Percentiles rank a stretch among this genome's conserved stretches.
phyloP scores from a whole-genome alignment of 2,329 filamentous ascomycete species.

The Phyllosticta capitalensis region DNA sequence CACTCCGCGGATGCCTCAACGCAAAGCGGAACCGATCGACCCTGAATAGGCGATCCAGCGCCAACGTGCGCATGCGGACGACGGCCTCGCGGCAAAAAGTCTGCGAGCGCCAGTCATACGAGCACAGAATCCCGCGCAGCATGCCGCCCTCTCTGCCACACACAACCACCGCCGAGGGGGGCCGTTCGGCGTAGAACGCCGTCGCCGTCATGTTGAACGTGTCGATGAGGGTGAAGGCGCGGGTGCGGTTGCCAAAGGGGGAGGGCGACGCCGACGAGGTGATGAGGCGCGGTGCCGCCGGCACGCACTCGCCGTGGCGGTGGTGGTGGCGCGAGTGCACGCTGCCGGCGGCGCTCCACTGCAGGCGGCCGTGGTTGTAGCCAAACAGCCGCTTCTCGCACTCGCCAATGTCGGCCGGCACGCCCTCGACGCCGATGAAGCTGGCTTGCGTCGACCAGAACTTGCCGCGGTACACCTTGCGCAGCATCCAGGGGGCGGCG shows the following conservation, averaged over 20 bases:
- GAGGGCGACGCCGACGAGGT: no score
- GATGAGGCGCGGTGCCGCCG: background rate
- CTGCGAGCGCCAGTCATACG: slow-evolving; percentile 29
- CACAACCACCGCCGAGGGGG: slow-evolving; percentile 28
- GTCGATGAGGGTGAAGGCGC: slow-evolving; percentile 31
- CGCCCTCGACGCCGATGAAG: slow-evolving; percentile 26
- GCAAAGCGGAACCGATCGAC: background rate
- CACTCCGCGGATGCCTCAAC: background rate
- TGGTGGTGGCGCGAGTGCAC: slow-evolving; percentile 18
- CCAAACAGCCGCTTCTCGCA: slow-evolving; percentile 27
- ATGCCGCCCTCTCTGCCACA: slow-evolving; percentile 30
- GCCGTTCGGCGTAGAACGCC: slow-evolving; percentile 23
- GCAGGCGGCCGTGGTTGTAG: slow-evolving; percentile 18
- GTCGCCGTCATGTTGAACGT: slow-evolving; percentile 31
- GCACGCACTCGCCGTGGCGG: slow-evolving; percentile 14
- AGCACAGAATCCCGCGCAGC: slow-evolving; percentile 32
- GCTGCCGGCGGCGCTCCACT: slow-evolving; percentile 21
- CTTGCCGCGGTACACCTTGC: slow-evolving; percentile 4
- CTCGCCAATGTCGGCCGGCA: slow-evolving; percentile 18
- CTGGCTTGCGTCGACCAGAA: slow-evolving; percentile 5
- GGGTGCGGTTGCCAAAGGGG: background rate
- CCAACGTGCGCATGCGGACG: slow-evolving; percentile 27
- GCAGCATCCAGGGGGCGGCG: background rate
- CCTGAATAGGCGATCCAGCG: slow-evolving; percentile 20
- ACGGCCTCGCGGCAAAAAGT: slow-evolving; percentile 31